Percentiles rank a stretch among this genome's conserved stretches.
These are phyloP conservation scores for Malus hybrid DNA, from an alignment of 331 rosid genomes.

Conservation along the genomic window DNA sequence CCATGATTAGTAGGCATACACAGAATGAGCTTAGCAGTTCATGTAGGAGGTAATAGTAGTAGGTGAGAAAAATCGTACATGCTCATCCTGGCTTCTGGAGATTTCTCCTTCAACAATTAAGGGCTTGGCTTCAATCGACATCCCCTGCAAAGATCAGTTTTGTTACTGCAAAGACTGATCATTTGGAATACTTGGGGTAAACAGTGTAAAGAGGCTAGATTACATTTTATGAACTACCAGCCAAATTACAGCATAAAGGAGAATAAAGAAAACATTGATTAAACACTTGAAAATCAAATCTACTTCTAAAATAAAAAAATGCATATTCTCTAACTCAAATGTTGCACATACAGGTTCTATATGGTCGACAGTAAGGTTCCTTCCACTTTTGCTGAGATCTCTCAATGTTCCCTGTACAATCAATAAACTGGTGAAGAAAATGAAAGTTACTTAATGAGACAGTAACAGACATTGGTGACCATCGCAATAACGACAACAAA, in stretches of 20 bases:
- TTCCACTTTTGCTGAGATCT: constrained; percentile 94
- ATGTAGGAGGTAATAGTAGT: constrained; percentile 11
- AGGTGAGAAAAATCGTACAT: constrained; percentile 29
- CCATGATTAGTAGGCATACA: constrained; percentile 12
- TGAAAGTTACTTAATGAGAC: constrained; percentile 1
- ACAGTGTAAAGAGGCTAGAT: background rate
- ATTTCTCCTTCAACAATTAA: constrained; percentile 42
- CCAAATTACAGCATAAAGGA: background rate
- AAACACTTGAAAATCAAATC: background rate
- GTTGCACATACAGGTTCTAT: constrained; percentile 53
- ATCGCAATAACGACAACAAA: background rate
- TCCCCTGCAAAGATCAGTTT: constrained; percentile 50
- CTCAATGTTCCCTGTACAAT: constrained; percentile 81
- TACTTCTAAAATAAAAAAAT: background rate
- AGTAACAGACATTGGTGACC: background rate
- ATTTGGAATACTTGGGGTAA: background rate
- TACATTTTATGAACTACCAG: background rate
- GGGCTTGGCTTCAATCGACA: constrained; percentile 71
- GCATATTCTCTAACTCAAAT: background rate
- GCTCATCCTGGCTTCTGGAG: constrained; percentile 48
- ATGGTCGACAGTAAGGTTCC: constrained; percentile 55
- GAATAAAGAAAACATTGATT: background rate
- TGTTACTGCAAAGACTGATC: background rate
- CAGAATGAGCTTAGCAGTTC: constrained; percentile 14
- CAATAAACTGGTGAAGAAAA: constrained; percentile 22